Conservation (phyloP, 2,329 filamentous ascomycete species). For the Cladophialophora psammophila region DNA sequence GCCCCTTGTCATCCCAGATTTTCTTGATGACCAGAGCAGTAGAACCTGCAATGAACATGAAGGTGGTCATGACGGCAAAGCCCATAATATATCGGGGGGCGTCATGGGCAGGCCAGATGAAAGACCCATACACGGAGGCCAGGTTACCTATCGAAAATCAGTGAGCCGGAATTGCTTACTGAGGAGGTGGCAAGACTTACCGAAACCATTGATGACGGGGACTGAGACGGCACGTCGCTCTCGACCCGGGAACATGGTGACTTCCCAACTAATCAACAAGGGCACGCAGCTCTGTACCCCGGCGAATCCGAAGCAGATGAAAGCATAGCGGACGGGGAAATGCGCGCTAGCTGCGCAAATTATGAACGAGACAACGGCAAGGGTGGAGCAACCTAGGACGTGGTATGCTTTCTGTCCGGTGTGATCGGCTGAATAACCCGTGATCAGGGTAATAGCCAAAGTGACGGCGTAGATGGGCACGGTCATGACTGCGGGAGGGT, state of each 20-base stretch:
- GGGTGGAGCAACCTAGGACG: conserved; percentile 21
- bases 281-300: conserved; percentile 27
- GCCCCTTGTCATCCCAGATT: conserved; percentile 30
- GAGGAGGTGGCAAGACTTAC: conserved; percentile 6
- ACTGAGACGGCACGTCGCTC: conserved; percentile 26
- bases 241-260: conserved; percentile 30
- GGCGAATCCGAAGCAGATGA: conserved; percentile 29
- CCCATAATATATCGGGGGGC: conserved; percentile 46
- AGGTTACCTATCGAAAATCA: conserved; percentile 18
- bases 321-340: conserved; percentile 28
- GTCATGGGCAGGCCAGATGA: conserved; percentile 57
- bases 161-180: background rate
- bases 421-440: conserved; percentile 26
- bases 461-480: conserved; percentile 28
- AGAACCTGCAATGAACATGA: conserved; percentile 28
- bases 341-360: conserved; percentile 26
- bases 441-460: conserved; percentile 21
- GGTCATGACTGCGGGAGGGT: conserved; percentile 26
- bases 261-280: conserved; percentile 29
- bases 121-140: conserved; percentile 28
- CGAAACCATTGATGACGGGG: conserved; percentile 28
- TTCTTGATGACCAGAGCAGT: conserved; percentile 21
- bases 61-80: conserved; percentile 32
- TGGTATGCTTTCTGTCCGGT: conserved; percentile 28
- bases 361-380: conserved; percentile 26